Evolutionary conservation across 1,284 basidiomycete species (phyloP).

Genomic region (Xerocomus nothofagi): DNA sequence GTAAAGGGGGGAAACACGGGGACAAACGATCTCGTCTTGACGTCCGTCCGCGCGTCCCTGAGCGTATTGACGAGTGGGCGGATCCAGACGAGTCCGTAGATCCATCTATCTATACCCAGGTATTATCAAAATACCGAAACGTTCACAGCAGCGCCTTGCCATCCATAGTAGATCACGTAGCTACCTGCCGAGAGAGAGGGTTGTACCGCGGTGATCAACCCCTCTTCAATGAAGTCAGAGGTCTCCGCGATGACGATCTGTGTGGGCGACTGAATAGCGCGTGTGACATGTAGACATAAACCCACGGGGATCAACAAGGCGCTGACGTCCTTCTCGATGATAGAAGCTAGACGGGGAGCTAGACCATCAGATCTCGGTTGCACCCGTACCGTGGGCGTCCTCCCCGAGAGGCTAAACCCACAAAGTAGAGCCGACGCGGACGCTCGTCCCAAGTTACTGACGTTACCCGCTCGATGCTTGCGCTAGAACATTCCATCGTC

Average conservation of each 20-base stretch:
- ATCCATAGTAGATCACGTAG: not conserved
- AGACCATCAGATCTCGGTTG: not conserved
- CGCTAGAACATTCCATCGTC: constrained; percentile 1
- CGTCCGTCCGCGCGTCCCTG: not conserved
- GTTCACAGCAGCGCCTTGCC: not conserved
- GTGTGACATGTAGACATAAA: not conserved
- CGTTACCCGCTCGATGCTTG: not conserved
- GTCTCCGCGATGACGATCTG: not conserved
- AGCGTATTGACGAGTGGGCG: not conserved
- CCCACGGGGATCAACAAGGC: not conserved
- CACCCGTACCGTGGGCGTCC: not conserved
- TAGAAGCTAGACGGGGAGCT: not conserved
- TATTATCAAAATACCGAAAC: not conserved
- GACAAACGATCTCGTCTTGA: not conserved
- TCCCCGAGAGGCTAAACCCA: not conserved
- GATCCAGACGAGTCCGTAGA: not conserved
- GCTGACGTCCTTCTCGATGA: not conserved
- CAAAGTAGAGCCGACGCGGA: not conserved
- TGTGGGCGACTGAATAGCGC: not conserved
- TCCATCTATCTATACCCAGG: not conserved
- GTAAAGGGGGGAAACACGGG: not conserved
- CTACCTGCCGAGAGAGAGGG: not conserved
- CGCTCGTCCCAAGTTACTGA: not conserved
- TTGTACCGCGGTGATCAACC: not conserved
- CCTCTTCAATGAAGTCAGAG: not conserved